Conservation (phyloP, 805 yeast genomes). For the Candida easanensis region DNA sequence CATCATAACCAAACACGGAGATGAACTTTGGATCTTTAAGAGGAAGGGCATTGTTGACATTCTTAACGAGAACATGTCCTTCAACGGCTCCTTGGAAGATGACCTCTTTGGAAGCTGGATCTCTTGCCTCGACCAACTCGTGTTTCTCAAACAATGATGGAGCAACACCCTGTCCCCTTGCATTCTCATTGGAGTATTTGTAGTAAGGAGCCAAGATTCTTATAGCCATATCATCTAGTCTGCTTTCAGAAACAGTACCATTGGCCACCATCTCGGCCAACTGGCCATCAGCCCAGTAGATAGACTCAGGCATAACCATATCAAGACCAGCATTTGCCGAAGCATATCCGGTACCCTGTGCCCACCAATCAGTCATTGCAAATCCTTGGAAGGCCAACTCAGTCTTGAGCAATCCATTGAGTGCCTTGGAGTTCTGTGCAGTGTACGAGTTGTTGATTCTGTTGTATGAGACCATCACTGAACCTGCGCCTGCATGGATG, state of each 20-base stretch:
- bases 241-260: slow-evolving; percentile 8
- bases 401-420: slow-evolving; percentile 7
- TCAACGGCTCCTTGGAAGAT: slow-evolving; percentile 11
- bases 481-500: slow-evolving; percentile 6
- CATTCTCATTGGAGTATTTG: slow-evolving; percentile 5
- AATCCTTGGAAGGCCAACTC: slow-evolving; percentile 13
- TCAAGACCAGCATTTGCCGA: slow-evolving; percentile 8
- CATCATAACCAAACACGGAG: slow-evolving; percentile 10
- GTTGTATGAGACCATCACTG: slow-evolving; percentile 10
- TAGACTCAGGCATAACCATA: slow-evolving; percentile 9
- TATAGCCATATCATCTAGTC: slow-evolving; percentile 8
- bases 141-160: slow-evolving; percentile 2
- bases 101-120: slow-evolving; percentile 8
- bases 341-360: slow-evolving; percentile 6
- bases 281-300: slow-evolving; percentile 8
- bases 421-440: slow-evolving; percentile 7
- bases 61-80: slow-evolving; percentile 10
- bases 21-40: slow-evolving; percentile 4
- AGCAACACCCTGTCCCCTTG: slow-evolving; percentile 9
- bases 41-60: slow-evolving; percentile 6
- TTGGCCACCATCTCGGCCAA: slow-evolving; percentile 4
- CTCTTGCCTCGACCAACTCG: slow-evolving; percentile 4
- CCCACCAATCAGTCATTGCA: slow-evolving; percentile 7
- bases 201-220: slow-evolving; percentile 8
- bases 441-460: slow-evolving; percentile 8